These are phyloP conservation scores for Carex arenaria DNA, from an alignment of 202 grass and related monocot species.

Conservation along the genomic window DNA sequence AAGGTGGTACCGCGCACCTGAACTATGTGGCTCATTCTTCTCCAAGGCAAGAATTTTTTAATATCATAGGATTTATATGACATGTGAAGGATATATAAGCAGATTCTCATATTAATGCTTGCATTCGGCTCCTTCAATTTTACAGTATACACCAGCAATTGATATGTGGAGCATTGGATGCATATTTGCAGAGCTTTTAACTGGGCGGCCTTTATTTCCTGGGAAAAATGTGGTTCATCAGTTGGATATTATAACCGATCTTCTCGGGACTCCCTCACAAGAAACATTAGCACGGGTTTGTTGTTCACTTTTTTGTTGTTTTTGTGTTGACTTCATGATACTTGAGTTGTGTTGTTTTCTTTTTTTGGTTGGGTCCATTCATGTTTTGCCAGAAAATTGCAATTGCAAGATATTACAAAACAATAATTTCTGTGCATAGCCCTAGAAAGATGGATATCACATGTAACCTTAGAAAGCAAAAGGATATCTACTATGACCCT, in stretches of 20 bases:
- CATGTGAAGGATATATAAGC: conserved; percentile 17
- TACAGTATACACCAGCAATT: conserved; percentile 95
- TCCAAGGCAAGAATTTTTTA: conserved; percentile 64
- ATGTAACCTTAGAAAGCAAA: not conserved
- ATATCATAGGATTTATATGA: conserved; percentile 12
- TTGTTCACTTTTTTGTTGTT: conserved; percentile 10
- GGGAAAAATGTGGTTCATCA: conserved; percentile 98
- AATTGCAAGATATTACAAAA: not conserved
- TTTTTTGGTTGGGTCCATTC: not conserved
- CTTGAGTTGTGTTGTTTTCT: not conserved
- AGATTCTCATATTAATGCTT: not conserved
- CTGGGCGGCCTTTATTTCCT: conserved; percentile 83
- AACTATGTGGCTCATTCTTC: conserved; percentile 98
- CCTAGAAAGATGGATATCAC: not conserved
- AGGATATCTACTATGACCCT: not conserved
- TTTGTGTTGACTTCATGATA: not conserved
- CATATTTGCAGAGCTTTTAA: conserved; percentile 96
- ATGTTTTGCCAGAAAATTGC: not conserved
- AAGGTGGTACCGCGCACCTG: conserved; percentile 95
- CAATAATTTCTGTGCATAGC: not conserved
- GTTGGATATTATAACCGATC: conserved; percentile 93
- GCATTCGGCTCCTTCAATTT: conserved; percentile 7
- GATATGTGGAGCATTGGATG: conserved; percentile 99
- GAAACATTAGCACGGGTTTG: conserved; percentile 87
- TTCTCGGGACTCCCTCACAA: conserved; percentile 82